These are phyloP conservation scores for Hypoxylon sp. DNA, from an alignment of 2,329 filamentous ascomycete species.

Conservation along the genomic window DNA sequence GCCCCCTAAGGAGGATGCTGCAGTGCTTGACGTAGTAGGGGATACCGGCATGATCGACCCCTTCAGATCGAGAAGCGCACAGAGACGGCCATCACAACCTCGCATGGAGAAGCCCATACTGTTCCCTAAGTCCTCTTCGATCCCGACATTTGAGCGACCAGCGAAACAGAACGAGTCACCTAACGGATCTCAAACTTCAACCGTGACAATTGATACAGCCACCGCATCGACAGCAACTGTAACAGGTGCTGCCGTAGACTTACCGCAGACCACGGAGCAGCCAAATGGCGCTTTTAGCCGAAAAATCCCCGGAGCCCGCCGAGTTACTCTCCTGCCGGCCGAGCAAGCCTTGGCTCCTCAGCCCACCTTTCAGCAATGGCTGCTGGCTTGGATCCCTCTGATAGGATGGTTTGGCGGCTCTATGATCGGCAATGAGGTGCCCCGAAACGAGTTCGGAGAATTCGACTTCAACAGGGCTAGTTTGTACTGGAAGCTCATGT, in stretches of 20 bases:
- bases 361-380: slow-evolving; percentile 73
- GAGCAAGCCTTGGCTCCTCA: slow-evolving; percentile 80
- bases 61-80: slow-evolving; percentile 30
- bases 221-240: slow-evolving; percentile 64
- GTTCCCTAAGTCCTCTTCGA: slow-evolving; percentile 55
- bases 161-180: slow-evolving; percentile 57
- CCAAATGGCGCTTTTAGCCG: slow-evolving; percentile 65
- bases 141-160: slow-evolving; percentile 27
- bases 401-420: slow-evolving; percentile 79
- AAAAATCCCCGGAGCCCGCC: slow-evolving; percentile 76
- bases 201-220: slow-evolving; percentile 70
- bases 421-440: slow-evolving; percentile 83
- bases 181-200: slow-evolving; percentile 65
- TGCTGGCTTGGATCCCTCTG: slow-evolving; percentile 76
- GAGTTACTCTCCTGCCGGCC: slow-evolving; percentile 75
- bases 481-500: slow-evolving; percentile 77
- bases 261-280: slow-evolving; percentile 32
- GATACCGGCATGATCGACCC: slow-evolving; percentile 56
- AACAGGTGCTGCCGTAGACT: slow-evolving; percentile 53
- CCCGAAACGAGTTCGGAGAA: slow-evolving; percentile 78
- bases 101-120: slow-evolving; percentile 45
- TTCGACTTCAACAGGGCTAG: slow-evolving; percentile 82
- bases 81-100: slow-evolving; percentile 47
- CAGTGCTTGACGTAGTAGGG: slow-evolving; percentile 69
- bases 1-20: slow-evolving; percentile 74